Conservation (phyloP, 2,329 filamentous ascomycete genomes). For the Paraphoma sp. region DNA sequence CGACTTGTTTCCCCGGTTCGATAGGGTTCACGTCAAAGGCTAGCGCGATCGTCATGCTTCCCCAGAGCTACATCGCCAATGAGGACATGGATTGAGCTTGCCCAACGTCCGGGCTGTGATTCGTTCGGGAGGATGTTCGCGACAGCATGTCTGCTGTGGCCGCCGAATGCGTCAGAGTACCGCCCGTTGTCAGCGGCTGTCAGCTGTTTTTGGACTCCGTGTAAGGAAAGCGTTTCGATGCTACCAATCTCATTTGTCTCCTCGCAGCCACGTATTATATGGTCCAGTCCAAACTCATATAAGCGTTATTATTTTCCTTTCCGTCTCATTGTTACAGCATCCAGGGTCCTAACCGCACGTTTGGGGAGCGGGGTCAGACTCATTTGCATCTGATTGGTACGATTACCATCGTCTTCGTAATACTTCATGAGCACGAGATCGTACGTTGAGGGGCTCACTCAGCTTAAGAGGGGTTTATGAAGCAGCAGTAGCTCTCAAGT, state of each 20-base stretch:
- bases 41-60: constrained; percentile 3
- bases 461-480: constrained; percentile 28
- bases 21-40: neutral
- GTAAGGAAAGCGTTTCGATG: neutral
- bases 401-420: constrained; percentile 42
- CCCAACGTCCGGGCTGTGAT: neutral
- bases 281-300: neutral
- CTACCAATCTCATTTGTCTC: constrained; percentile 1
- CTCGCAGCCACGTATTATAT: constrained; percentile 1
- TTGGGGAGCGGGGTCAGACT: constrained; percentile 38
- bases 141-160: constrained; percentile 5
- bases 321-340: constrained; percentile 29
- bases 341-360: constrained; percentile 34
- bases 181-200: neutral
- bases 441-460: constrained; percentile 15
- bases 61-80: neutral
- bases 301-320: constrained; percentile 13
- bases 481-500: neutral
- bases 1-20: neutral
- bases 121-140: neutral
- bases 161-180: neutral
- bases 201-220: neutral
- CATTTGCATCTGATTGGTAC: constrained; percentile 42
- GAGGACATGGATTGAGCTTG: neutral
- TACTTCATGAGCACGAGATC: constrained; percentile 36